Percentiles rank a stretch among this genome's conserved stretches.
These are phyloP conservation scores for Mallotus nudiflorus DNA, from an alignment of 345 rosid genomes.

Conservation along the genomic window DNA sequence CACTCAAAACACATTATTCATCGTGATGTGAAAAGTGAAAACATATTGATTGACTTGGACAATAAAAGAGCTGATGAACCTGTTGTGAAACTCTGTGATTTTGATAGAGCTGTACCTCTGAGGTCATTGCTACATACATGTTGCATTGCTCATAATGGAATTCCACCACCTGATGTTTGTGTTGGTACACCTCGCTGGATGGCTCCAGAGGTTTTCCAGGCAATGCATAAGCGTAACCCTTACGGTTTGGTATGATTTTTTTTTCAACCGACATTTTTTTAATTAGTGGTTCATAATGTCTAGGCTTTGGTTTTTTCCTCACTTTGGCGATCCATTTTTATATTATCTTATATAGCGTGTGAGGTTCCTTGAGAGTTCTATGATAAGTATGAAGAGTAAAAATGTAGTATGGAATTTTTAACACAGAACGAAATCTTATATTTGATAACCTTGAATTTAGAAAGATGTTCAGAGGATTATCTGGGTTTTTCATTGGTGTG, in stretches of 20 bases:
- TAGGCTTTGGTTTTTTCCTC: neutral
- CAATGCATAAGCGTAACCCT: constrained; percentile 56
- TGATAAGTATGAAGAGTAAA: neutral
- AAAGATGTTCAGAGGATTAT: neutral
- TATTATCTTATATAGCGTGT: neutral
- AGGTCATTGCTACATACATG: constrained; percentile 72
- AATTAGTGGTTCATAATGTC: neutral
- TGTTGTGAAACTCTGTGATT: constrained; percentile 85
- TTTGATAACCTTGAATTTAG: constrained; percentile 2
- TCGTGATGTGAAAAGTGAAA: constrained; percentile 96
- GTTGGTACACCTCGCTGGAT: constrained; percentile 99
- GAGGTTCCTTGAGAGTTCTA: neutral
- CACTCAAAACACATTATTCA: constrained; percentile 89
- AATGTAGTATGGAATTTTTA: too few species aligned
- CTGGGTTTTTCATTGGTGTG: neutral
- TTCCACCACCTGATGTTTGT: constrained; percentile 78
- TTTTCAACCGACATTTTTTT: neutral
- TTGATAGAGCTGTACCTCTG: constrained; percentile 91
- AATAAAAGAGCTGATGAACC: constrained; percentile 56
- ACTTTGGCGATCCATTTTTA: neutral
- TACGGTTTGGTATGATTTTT: constrained; percentile 73
- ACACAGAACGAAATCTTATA: too few species aligned
- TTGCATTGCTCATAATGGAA: constrained; percentile 77
- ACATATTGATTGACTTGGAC: constrained; percentile 79
- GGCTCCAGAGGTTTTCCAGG: constrained; percentile 90